Percentiles rank a stretch among this genome's conserved stretches.
Evolutionary conservation across 768 basidiomycete species (phyloP).

Genomic region (Suillus placidus): DNA sequence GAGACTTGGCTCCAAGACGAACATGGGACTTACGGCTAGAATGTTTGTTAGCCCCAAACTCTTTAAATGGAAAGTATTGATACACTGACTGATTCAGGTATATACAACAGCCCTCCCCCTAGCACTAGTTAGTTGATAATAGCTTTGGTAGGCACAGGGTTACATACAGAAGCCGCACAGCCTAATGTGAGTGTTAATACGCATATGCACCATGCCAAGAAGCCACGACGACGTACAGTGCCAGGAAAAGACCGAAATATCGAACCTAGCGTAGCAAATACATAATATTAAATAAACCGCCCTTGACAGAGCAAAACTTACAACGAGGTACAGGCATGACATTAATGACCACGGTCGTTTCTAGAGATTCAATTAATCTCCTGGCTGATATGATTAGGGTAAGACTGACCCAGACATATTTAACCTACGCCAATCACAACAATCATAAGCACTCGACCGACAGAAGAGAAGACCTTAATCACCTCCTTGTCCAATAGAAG

Average conservation of each 20-base stretch:
- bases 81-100: not conserved
- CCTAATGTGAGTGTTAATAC: not conserved
- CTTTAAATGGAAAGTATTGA: not conserved
- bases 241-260: constrained; percentile 1
- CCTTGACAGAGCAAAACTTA: not conserved
- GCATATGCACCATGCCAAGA: not conserved
- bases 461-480: not conserved
- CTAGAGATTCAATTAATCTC: not conserved
- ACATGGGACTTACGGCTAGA: not conserved
- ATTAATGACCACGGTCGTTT: not conserved
- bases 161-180: constrained; percentile 2
- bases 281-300: not conserved
- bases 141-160: not conserved
- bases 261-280: not conserved
- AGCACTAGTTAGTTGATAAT: not conserved
- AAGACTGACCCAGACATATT: not conserved
- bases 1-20: not conserved
- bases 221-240: not conserved
- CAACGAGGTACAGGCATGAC: not conserved
- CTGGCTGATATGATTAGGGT: not conserved
- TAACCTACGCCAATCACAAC: not conserved
- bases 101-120: constrained; percentile 4
- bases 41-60: not conserved
- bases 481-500: constrained; percentile 3
- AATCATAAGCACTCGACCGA: not conserved